phyloP scores from a whole-genome alignment of 2,329 filamentous ascomycete species.

The Alternaria conjuncta region DNA sequence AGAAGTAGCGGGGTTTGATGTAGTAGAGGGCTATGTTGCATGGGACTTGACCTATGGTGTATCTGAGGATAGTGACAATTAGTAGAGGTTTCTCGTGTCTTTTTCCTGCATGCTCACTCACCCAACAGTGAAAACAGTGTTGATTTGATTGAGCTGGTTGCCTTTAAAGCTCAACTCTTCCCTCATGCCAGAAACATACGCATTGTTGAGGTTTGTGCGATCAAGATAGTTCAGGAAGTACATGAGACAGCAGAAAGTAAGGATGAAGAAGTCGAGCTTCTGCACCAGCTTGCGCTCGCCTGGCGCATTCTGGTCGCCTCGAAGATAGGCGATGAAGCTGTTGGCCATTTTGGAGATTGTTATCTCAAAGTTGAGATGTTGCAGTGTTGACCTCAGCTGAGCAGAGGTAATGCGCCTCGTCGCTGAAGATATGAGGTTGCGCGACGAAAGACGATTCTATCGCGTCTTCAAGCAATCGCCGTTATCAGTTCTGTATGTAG shows the following conservation, averaged over 20 bases:
- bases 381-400: not conserved
- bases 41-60: constrained; percentile 60
- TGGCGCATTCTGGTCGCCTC: constrained; percentile 42
- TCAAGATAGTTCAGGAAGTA: constrained; percentile 48
- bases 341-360: constrained; percentile 30
- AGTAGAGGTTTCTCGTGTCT: not conserved
- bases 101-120: not conserved
- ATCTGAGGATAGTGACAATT: constrained; percentile 16
- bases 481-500: not conserved
- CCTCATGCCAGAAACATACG: constrained; percentile 52
- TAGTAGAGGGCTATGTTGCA: constrained; percentile 63
- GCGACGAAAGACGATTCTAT: not conserved
- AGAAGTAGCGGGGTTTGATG: constrained; percentile 67
- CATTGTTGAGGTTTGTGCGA: constrained; percentile 52
- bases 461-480: not conserved
- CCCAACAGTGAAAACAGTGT: constrained; percentile 45
- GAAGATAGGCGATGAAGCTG: constrained; percentile 41
- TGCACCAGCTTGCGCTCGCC: constrained; percentile 57
- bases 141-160: constrained; percentile 57
- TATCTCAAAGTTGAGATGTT: not conserved
- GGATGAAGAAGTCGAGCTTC: constrained; percentile 69
- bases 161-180: constrained; percentile 49
- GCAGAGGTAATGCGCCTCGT: not conserved
- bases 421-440: not conserved
- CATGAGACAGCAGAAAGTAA: constrained; percentile 67